Evolutionary conservation across 305 asterid species (phyloP), one percentile per base, ranked within the genome.

Genomic region (Rubia occidens): DNA sequence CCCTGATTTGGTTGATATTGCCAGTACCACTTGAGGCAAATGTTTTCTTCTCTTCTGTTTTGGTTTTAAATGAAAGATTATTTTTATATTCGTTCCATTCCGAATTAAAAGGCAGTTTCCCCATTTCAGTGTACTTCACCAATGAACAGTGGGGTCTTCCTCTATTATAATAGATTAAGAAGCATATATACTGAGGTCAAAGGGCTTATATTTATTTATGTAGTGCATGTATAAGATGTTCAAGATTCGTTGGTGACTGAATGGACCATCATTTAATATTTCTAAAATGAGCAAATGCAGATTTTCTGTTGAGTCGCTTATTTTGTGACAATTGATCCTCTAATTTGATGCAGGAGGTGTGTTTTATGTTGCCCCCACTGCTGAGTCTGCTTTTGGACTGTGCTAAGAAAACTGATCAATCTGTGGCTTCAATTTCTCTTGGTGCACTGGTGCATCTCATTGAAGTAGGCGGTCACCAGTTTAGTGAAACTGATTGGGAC

Each of bases 381-480:
- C 92, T 95, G 75, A 80, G 95, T 78, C 83, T 95, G 85, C 85
- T 95, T 78, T 84, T 95, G 87, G 96, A 95, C 81, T 95, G 98
- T 79, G 97, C 99, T 81, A 93, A 95, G 87, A 88, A 90, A 82
- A 74, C 91, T 15, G 98, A 95, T 85, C 97, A 95, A 62, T 82
- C 97, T 63, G 96, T 95, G 70, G 98, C 86, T 79, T 86, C 99
- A 73, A 86, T 95, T 74, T 95, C 99, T 73, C 76, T 95, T 78
- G 98, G 95, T 79, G 99, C 98, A 72, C 77, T 95, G 68, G 98
- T 91, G 82, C 97, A 95, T 83, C 98, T 95, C 77, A 82, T 86
- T 75, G 99, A 95, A 81, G 98, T 89, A 83, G 99, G 99, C 78
- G 99, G 99, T 67, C 98, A 88, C 82, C 99, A 95, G 76, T 95